These are phyloP conservation scores for Solanum lycopersicoides DNA, from an alignment of 257 asterid genomes.

Conservation along the genomic window DNA sequence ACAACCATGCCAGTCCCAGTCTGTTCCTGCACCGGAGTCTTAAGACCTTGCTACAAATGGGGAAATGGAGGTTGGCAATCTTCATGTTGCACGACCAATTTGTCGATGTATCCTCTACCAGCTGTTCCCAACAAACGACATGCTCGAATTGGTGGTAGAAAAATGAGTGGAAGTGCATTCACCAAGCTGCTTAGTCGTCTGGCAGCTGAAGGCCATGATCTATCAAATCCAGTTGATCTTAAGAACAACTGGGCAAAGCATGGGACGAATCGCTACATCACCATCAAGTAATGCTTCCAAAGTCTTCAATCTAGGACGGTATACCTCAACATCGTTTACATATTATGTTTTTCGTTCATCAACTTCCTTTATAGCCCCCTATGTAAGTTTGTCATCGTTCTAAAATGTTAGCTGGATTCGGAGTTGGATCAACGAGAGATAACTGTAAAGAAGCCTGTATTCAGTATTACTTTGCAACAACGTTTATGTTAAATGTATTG, in stretches of 20 bases:
- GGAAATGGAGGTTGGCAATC: slow-evolving; percentile 99
- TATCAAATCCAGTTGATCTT: slow-evolving; percentile 79
- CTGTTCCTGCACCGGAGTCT: slow-evolving; percentile 84
- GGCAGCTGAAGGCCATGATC: slow-evolving; percentile 77
- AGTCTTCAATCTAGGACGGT: neutral
- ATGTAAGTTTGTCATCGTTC: neutral
- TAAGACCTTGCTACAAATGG: slow-evolving; percentile 96
- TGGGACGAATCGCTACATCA: slow-evolving; percentile 93
- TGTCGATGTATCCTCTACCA: slow-evolving; percentile 87
- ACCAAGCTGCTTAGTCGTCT: slow-evolving; percentile 85
- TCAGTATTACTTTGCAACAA: neutral
- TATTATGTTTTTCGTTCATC: neutral
- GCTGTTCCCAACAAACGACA: slow-evolving; percentile 93
- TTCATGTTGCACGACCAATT: slow-evolving; percentile 75
- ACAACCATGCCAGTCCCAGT: slow-evolving; percentile 91
- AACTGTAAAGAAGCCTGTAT: slow-evolving; percentile 18
- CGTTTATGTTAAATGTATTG: neutral
- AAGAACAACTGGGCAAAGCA: slow-evolving; percentile 96
- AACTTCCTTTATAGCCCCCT: neutral
- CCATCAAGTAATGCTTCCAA: slow-evolving; percentile 52
- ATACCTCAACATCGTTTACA: neutral
- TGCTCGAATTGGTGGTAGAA: slow-evolving; percentile 90
- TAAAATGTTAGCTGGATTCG: neutral
- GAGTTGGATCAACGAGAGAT: neutral
- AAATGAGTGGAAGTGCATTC: slow-evolving; percentile 97